Conservation (phyloP, 23 red algal species). For the Cyanidium caldarium region DNA sequence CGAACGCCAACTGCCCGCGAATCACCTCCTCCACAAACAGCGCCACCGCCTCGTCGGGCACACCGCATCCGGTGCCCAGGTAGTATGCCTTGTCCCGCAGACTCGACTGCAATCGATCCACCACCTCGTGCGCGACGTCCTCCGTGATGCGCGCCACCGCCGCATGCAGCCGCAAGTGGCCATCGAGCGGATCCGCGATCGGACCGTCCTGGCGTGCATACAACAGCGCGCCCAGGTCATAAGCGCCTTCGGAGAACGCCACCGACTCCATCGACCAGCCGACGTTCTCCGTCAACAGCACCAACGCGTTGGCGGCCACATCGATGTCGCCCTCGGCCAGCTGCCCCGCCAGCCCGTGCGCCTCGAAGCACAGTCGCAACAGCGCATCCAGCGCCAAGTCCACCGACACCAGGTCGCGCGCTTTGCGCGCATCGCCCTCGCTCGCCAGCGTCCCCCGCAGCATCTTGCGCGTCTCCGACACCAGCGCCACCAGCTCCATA, state of each 20-base stretch:
- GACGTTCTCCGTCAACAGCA: background rate
- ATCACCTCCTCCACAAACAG: slow-evolving; percentile 72
- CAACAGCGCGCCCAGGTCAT: background rate
- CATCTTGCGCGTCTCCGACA: slow-evolving; percentile 19
- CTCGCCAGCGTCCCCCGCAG: slow-evolving; percentile 12
- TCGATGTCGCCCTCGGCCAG: background rate
- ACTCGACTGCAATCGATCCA: slow-evolving; percentile 37
- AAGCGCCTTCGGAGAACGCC: background rate
- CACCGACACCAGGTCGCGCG: slow-evolving; percentile 55
- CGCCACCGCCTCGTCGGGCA: slow-evolving; percentile 22
- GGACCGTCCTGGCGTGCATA: background rate
- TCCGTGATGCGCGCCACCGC: background rate
- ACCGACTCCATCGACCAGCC: background rate
- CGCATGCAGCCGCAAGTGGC: background rate
- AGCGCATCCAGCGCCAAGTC: slow-evolving; percentile 68
- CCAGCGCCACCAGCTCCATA: background rate
- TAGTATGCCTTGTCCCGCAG: slow-evolving; percentile 25
- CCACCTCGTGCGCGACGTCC: slow-evolving; percentile 10
- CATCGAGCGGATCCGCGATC: background rate
- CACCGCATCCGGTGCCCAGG: slow-evolving; percentile 43
- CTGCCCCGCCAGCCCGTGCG: background rate
- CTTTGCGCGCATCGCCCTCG: slow-evolving; percentile 6
- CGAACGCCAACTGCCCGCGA: slow-evolving; percentile 48
- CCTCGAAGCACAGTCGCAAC: slow-evolving; percentile 34
- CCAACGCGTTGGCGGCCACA: background rate